Conservation (phyloP, 208 protist genomes). For the Angomonas ambiguus region DNA sequence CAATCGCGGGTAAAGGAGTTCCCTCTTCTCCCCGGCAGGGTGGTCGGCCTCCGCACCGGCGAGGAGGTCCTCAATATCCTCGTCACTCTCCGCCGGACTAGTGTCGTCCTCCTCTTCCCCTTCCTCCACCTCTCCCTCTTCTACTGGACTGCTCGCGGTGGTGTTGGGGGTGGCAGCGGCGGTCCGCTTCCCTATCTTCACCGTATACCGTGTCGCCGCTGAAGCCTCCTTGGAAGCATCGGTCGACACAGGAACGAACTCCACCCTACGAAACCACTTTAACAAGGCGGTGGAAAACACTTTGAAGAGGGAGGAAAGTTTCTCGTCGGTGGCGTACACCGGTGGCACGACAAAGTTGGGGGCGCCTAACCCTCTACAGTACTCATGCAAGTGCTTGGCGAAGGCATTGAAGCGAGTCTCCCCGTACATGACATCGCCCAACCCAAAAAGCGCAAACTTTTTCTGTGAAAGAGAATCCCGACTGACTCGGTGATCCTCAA, state of each 20-base stretch:
- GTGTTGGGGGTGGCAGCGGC: too few relatives aligned
- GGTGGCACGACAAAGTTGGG: conserved; percentile 63
- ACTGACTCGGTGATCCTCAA: conserved; percentile 75
- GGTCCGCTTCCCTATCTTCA: neutral
- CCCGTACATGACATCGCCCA: conserved; percentile 85
- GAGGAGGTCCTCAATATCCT: conserved; percentile 55
- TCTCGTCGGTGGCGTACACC: conserved; percentile 70
- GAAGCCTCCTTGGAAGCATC: too few relatives aligned
- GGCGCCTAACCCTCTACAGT: conserved; percentile 68
- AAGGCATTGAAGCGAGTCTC: conserved; percentile 71
- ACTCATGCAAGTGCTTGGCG: conserved; percentile 66
- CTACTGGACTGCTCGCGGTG: conserved; percentile 1
- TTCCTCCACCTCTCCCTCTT: neutral
- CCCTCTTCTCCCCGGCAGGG: conserved; percentile 16
- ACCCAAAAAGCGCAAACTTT: conserved; percentile 83
- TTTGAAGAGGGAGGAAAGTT: conserved; percentile 44
- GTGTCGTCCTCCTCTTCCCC: conserved; percentile 14
- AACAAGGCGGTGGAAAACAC: conserved; percentile 52
- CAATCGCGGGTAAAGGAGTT: conserved; percentile 86
- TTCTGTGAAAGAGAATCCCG: conserved; percentile 47
- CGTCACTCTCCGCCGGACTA: conserved; percentile 22
- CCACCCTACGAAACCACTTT: conserved; percentile 54
- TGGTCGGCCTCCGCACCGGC: conserved; percentile 37
- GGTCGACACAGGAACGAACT: conserved; percentile 33
- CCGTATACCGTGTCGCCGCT: neutral